phyloP scores from a whole-genome alignment of 2,329 filamentous ascomycete species.

The Alternaria dauci region DNA sequence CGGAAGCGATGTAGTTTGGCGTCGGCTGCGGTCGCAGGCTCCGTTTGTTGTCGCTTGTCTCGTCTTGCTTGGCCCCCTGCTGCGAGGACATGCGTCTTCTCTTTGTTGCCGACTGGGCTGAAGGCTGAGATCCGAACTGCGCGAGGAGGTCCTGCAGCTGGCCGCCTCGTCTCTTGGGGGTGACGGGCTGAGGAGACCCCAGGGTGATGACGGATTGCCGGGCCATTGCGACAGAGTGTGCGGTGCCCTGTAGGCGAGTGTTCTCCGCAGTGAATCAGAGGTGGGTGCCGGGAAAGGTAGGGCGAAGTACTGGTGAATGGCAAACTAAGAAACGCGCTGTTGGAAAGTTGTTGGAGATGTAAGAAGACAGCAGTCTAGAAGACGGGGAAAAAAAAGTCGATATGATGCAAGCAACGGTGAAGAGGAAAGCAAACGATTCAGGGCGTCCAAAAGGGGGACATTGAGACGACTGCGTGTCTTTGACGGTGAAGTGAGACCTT shows the following conservation, averaged over 20 bases:
- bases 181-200: conserved; percentile 32
- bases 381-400: not conserved
- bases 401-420: conserved; percentile 11
- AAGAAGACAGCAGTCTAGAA: not conserved
- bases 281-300: not conserved
- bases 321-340: not conserved
- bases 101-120: conserved; percentile 44
- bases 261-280: not conserved
- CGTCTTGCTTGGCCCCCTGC: not conserved
- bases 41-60: conserved; percentile 22
- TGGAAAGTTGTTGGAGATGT: not conserved
- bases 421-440: conserved; percentile 1
- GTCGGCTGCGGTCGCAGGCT: conserved; percentile 6
- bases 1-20: conserved; percentile 13
- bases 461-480: not conserved
- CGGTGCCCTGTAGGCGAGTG: not conserved
- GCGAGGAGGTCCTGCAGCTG: conserved; percentile 36
- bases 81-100: conserved; percentile 29
- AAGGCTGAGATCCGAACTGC: conserved; percentile 41
- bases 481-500: conserved; percentile 12
- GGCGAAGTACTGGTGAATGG: conserved; percentile 3
- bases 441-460: not conserved
- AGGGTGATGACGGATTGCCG: conserved; percentile 23
- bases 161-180: conserved; percentile 36
- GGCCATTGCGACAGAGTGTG: conserved; percentile 24